phyloP scores from a whole-genome alignment of 371 early-diverging fungal genomes.

The Mucor mucedo region DNA sequence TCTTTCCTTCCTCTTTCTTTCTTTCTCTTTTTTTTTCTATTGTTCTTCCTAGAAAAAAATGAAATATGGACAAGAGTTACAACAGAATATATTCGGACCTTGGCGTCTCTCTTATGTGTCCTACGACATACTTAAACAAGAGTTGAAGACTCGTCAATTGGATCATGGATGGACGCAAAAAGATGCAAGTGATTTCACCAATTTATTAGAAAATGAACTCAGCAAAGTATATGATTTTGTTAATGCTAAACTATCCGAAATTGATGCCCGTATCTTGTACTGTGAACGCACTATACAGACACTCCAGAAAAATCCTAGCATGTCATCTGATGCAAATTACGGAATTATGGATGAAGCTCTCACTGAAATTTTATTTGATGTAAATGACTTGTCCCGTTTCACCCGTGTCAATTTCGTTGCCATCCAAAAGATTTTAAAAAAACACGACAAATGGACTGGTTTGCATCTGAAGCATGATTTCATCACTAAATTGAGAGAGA shows the following conservation, averaged over 20 bases:
- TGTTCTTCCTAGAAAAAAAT: conserved; percentile 43
- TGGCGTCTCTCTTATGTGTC: conserved; percentile 83
- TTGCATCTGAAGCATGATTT: conserved; percentile 24
- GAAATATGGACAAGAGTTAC: conserved; percentile 84
- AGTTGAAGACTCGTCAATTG: conserved; percentile 63
- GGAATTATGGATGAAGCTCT: conserved; percentile 39
- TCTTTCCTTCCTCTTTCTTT: not conserved
- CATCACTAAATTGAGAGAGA: conserved; percentile 25
- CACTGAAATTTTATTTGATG: conserved; percentile 59
- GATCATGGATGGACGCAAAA: conserved; percentile 55
- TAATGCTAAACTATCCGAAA: conserved; percentile 76
- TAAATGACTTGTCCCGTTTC: conserved; percentile 88
- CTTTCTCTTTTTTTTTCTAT: not conserved
- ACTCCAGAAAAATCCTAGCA: conserved; percentile 23
- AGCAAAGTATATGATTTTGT: conserved; percentile 70
- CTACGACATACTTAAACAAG: conserved; percentile 79
- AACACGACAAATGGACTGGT: conserved; percentile 75
- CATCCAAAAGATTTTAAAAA: conserved; percentile 93
- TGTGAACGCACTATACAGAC: conserved; percentile 51
- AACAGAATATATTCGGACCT: conserved; percentile 66
- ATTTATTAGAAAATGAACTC: conserved; percentile 81
- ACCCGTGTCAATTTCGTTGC: conserved; percentile 92
- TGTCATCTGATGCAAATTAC: conserved; percentile 57
- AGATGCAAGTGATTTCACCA: conserved; percentile 82
- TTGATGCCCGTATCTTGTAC: conserved; percentile 77